A percentile compares a stretch with the other conserved stretches of the same genome.
Evolutionary conservation across 768 basidiomycete genomes (phyloP).

Genomic region (Crucibulum laeve): DNA sequence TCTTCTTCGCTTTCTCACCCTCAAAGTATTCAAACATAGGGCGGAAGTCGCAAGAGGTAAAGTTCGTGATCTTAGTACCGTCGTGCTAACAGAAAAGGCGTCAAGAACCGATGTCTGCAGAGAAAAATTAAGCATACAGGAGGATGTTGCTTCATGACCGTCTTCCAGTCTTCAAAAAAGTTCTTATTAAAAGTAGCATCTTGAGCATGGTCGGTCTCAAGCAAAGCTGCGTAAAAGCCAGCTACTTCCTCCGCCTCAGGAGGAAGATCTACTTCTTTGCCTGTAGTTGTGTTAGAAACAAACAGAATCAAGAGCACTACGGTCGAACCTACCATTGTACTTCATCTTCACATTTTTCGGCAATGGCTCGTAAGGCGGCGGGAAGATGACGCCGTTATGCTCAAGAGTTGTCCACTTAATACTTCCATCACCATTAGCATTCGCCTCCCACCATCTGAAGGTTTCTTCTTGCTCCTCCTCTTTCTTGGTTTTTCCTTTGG

Average conservation of each 20-base stretch:
- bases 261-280: conserved; percentile 73
- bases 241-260: conserved; percentile 94
- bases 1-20: conserved; percentile 89
- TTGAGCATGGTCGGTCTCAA: conserved; percentile 90
- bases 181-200: conserved; percentile 89
- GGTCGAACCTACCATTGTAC: conserved; percentile 67
- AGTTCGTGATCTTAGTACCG: conserved; percentile 67
- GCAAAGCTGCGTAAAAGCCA: conserved; percentile 88
- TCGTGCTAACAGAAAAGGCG: conserved; percentile 44
- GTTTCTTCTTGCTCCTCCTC: conserved; percentile 71
- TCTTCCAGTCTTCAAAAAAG: conserved; percentile 90
- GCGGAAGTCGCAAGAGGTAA: conserved; percentile 87
- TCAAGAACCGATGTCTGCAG: conserved; percentile 2
- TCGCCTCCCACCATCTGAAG: conserved; percentile 86
- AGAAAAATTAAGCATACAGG: conserved; percentile 53
- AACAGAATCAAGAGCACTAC: conserved; percentile 12
- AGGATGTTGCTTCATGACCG: conserved; percentile 72
- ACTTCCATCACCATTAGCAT: conserved; percentile 68
- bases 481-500: conserved; percentile 52
- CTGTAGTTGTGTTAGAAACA: conserved; percentile 32
- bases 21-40: conserved; percentile 95
- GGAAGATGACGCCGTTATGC: conserved; percentile 94
- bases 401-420: conserved; percentile 95
- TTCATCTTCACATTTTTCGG: conserved; percentile 87
- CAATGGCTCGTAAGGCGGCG: conserved; percentile 87